Conservation (phyloP, 2,329 filamentous ascomycete species). For the Alternaria brassicicola region DNA sequence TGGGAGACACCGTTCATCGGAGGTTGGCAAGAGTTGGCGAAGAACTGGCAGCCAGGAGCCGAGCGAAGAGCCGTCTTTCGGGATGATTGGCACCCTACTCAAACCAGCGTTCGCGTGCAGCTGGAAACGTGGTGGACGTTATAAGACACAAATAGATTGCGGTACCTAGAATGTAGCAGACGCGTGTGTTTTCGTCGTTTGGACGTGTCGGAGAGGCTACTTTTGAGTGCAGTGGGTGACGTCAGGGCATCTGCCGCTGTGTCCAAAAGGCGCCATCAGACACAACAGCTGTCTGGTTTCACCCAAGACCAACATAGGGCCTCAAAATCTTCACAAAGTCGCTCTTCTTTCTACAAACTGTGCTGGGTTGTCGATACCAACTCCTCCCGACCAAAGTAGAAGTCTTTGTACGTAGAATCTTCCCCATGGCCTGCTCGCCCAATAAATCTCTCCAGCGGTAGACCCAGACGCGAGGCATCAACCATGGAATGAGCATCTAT, state of each 20-base stretch:
- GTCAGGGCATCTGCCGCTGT: background rate
- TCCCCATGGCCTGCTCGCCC: background rate
- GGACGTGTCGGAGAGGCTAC: background rate
- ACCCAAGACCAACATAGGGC: background rate
- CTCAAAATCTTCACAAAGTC: background rate
- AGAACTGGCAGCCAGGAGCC: background rate
- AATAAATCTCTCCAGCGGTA: background rate
- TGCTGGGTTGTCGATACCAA: background rate
- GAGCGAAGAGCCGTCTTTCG: conserved; percentile 6
- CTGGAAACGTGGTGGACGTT: too few species aligned
- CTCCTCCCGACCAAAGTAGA: background rate
- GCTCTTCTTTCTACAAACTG: background rate
- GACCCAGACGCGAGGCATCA: background rate
- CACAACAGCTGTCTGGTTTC: background rate
- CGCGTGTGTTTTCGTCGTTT: background rate
- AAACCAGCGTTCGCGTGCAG: background rate
- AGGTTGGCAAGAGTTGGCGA: background rate
- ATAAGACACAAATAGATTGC: too few species aligned
- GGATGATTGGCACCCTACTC: background rate
- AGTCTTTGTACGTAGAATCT: background rate
- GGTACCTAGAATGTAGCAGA: background rate
- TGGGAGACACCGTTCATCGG: background rate
- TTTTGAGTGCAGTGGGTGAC: background rate
- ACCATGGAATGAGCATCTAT: background rate
- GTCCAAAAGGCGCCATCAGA: background rate